Evolutionary conservation across 2,329 filamentous ascomycete species (phyloP), one percentile per base, ranked within the genome.

Genomic region (Camptophora hylomeconis): DNA sequence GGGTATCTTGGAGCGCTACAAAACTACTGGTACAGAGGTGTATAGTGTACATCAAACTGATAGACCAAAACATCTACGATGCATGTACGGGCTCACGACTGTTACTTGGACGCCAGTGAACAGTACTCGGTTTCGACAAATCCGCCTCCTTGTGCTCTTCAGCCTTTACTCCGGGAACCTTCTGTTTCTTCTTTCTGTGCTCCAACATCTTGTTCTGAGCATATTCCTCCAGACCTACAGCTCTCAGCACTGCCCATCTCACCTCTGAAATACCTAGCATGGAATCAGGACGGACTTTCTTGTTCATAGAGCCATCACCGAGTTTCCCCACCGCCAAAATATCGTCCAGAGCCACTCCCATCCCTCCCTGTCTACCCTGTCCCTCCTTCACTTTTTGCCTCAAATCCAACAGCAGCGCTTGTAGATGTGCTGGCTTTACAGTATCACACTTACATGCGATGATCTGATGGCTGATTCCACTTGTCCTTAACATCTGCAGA

Each of bases 361-460:
- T 28, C 54, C 48, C 17, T 17, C 38, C 54, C 45, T 48, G 56
- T 35, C 34, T 50, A 24, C 49, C 46, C 17, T 42, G 20, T 30
- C 44, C 31, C 28, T 42, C 25, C 26, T 71, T 54, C 5, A 69
- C 40, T 11, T 48, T 33, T n/a, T 51, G 41, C 38, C 50, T 52
- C 1, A 67, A 42, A 7, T 45, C 40, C 17, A 56, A 47, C 21
- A 62, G 53, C 11, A 52, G 43, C 8, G 46, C 48, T 8, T 56
- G 49, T 13, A 72, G 41, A 3, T 47, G 40, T 17, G 22, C 44
- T 18, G 45, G 52, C 20, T 44, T 41, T 31, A 49, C 26, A 26
- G 36, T 41, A 45, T 82, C 76, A 5, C 68, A 61, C 48, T 81
- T 81, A 5, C 65, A 69, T n/a, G 80, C 46, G 10, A 82, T 56